Percentiles rank a stretch among this genome's conserved stretches.
phyloP scores from a whole-genome alignment of 1,139 yeast genomes.

The Yamadazyma mexicana region DNA sequence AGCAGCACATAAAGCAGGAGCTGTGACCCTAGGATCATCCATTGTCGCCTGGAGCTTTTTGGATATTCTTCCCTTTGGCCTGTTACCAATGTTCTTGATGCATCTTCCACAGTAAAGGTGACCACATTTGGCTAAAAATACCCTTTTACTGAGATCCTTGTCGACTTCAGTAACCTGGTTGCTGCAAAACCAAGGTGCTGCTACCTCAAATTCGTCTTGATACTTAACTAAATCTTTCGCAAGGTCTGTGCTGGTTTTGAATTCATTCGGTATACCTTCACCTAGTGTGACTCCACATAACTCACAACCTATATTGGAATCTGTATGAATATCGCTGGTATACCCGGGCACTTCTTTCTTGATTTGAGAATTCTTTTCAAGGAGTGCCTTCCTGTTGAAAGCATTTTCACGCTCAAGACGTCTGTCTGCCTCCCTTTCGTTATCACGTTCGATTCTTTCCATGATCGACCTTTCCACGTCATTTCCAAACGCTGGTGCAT shows the following conservation, averaged over 20 bases:
- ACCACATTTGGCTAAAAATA: constrained; percentile 75
- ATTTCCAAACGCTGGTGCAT: background rate
- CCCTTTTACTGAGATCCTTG: constrained; percentile 61
- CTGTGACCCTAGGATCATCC: constrained; percentile 44
- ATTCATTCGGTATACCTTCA: constrained; percentile 63
- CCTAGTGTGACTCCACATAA: constrained; percentile 73
- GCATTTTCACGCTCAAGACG: constrained; percentile 32
- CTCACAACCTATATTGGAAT: constrained; percentile 51
- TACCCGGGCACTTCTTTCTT: constrained; percentile 27
- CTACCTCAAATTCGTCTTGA: constrained; percentile 32
- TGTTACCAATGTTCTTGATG: constrained; percentile 55
- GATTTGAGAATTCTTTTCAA: constrained; percentile 29
- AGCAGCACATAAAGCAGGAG: constrained; percentile 52
- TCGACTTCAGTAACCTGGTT: constrained; percentile 54
- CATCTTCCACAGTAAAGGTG: constrained; percentile 89
- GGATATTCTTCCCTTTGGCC: constrained; percentile 24
- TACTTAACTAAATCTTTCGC: constrained; percentile 27
- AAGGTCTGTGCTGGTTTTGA: constrained; percentile 33
- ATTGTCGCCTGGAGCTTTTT: constrained; percentile 27
- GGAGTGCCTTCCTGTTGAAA: constrained; percentile 29
- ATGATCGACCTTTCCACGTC: constrained; percentile 31
- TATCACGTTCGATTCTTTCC: constrained; percentile 44
- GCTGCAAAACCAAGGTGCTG: constrained; percentile 67
- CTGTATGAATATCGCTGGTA: constrained; percentile 37
- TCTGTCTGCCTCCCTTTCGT: constrained; percentile 36